A percentile compares a stretch with the other conserved stretches of the same genome.
Conservation (phyloP, 2,329 filamentous ascomycete species). For the Tolypocladium guangdongense region DNA sequence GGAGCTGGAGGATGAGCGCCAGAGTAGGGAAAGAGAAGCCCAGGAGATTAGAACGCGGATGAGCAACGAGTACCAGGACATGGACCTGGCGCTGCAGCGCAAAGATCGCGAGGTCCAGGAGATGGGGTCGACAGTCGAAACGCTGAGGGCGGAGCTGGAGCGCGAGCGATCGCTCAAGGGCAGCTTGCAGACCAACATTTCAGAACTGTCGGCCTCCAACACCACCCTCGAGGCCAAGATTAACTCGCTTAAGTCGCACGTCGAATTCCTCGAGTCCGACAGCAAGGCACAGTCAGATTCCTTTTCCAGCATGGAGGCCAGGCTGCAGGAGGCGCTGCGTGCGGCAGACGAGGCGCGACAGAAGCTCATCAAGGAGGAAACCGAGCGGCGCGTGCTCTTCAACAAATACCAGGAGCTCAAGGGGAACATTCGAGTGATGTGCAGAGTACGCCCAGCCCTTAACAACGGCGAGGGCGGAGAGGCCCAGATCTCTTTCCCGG, state of each 20-base stretch:
- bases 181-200: conserved; percentile 38
- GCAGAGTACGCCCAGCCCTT: conserved; percentile 73
- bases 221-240: conserved; percentile 63
- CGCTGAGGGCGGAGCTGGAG: conserved; percentile 38
- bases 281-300: conserved; percentile 80
- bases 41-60: conserved; percentile 49
- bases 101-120: conserved; percentile 46
- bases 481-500: conserved; percentile 68
- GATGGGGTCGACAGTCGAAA: conserved; percentile 31
- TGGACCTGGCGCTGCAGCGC: conserved; percentile 34
- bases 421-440: conserved; percentile 98
- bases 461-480: conserved; percentile 47
- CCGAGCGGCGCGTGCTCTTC: conserved; percentile 79
- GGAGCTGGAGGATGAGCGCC: conserved; percentile 56
- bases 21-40: conserved; percentile 47
- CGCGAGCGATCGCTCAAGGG: conserved; percentile 55
- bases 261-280: conserved; percentile 82
- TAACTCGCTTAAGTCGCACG: conserved; percentile 66
- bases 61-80: conserved; percentile 39
- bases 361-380: conserved; percentile 86
- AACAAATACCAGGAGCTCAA: conserved; percentile 97
- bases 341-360: conserved; percentile 60
- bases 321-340: conserved; percentile 66
- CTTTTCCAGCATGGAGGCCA: conserved; percentile 70
- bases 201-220: conserved; percentile 49